phyloP scores from a whole-genome alignment of 1,284 basidiomycete species.

The Sporisorium reilianum region DNA sequence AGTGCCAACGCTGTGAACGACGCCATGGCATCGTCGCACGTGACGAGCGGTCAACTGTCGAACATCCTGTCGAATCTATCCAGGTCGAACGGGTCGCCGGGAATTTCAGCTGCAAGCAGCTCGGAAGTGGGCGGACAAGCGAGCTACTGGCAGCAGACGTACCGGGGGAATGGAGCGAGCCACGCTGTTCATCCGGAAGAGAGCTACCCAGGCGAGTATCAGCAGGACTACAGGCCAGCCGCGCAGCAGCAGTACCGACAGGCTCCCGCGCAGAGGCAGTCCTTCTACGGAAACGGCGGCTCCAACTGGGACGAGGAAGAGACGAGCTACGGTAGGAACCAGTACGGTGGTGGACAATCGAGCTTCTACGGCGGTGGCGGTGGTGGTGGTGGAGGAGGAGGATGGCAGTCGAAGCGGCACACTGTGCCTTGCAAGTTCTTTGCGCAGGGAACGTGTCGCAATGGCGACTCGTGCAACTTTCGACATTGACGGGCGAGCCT shows the following conservation, averaged over 20 bases:
- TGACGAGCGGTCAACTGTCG: conserved; percentile 17
- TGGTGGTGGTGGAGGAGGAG: not conserved
- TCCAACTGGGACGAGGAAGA: conserved; percentile 1
- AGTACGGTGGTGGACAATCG: not conserved
- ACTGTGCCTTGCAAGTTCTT: conserved; percentile 43
- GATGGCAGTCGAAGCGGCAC: conserved; percentile 11
- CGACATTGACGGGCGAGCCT: conserved; percentile 17
- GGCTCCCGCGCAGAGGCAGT: not conserved
- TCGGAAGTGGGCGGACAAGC: not conserved
- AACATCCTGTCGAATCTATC: conserved; percentile 32
- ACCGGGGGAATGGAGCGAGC: conserved; percentile 1
- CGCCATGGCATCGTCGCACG: conserved; percentile 14
- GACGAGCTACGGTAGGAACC: not conserved
- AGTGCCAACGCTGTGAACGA: conserved; percentile 15
- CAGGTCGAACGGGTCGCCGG: conserved; percentile 1
- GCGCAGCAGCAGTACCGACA: conserved; percentile 3
- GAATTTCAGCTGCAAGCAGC: not conserved
- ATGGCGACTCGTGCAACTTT: conserved; percentile 27
- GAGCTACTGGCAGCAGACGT: conserved; percentile 11
- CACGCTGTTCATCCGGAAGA: not conserved
- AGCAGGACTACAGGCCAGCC: conserved; percentile 17
- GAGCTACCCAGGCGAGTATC: conserved; percentile 42
- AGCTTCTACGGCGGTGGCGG: not conserved
- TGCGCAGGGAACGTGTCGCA: conserved; percentile 26
- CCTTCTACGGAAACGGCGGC: not conserved